Base-by-base conservation (phyloP, 148 eudicot species). In the Arctostaphylos glauca region DNA sequence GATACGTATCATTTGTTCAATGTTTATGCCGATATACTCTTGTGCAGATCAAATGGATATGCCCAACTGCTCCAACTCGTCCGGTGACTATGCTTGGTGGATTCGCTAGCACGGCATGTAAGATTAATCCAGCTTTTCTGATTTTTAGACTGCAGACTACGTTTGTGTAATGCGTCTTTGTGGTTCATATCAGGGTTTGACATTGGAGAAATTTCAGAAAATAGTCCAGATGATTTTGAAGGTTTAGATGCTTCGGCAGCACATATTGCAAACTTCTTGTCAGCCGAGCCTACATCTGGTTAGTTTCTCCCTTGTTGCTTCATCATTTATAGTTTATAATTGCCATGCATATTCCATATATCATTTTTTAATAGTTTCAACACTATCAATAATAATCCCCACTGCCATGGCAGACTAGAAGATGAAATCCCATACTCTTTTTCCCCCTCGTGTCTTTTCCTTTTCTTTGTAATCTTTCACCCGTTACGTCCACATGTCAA, bases 41-140 rank as follows among this genome's bases (percentile, higher is more conserved):
- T 43, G 82, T 88, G 89, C 92, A 97, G 99, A 88, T 97, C 68
- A 97, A 97, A 86, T 97, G 97, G 93, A 97, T 97, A 70, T 97
- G 99, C 80, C 99, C 99, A 59, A 97, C 99, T 81, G 99, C 99
- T 84, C 99, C 99, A 46, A 94, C 95, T 82, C 99, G 99, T 6
- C 92, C 99, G 31, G 99, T 97, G 58, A 84, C 94, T 74, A 58
- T 92, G 73, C 90, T 96, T 38, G 98, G 97, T 86, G 99, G 99
- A 88, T 93, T 90, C 87, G 83, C 96, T 54, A 94, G 99, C 88
- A 86, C 97, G 77, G 97, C 99, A 84, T 97, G 99, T 97, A 90
- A 91, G 93, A 81, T 53, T 10, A 21, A 64, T 31, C 38, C 53
- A 16, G 52, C 18, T 79, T 8, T 67, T 43, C 3, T 74, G 16